phyloP scores from a whole-genome alignment of 441 rosid genomes.

The Metrosideros polymorpha region DNA sequence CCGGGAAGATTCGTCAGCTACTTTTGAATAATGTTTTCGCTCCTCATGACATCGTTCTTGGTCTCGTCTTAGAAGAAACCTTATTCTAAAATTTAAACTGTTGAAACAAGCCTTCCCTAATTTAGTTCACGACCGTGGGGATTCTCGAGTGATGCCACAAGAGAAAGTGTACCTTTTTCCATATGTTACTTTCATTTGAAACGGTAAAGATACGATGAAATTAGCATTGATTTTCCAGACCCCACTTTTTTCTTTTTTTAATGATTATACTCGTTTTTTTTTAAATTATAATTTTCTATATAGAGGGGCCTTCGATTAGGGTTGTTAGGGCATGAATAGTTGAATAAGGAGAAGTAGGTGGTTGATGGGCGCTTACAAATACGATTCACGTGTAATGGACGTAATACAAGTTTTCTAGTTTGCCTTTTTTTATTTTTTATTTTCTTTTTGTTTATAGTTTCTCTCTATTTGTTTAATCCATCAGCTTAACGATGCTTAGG shows the following conservation, averaged over 20 bases:
- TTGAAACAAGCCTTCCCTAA: neutral
- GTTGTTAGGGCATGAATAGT: slow-evolving; percentile 27
- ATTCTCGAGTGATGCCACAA: neutral
- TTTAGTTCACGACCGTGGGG: neutral
- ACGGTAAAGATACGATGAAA: slow-evolving; percentile 49
- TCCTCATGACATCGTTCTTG: neutral
- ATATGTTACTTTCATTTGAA: slow-evolving; percentile 24
- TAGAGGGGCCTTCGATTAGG: slow-evolving; percentile 11
- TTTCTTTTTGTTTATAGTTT: neutral
- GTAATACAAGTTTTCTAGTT: slow-evolving; percentile 1
- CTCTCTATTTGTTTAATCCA: slow-evolving; percentile 3
- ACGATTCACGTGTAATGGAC: slow-evolving; percentile 30
- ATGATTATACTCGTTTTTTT: neutral
- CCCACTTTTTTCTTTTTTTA: slow-evolving; percentile 17
- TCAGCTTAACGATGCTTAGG: slow-evolving; percentile 3
- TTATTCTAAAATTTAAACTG: neutral
- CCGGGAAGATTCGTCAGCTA: slow-evolving; percentile 2
- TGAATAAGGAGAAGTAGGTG: slow-evolving; percentile 17
- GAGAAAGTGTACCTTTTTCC: slow-evolving; percentile 7
- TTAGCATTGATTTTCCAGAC: slow-evolving; percentile 39
- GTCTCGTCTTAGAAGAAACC: slow-evolving; percentile 7
- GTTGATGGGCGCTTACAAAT: slow-evolving; percentile 15
- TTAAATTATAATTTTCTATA: neutral
- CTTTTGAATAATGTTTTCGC: neutral
- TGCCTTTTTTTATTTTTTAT: neutral